Percentiles rank a stretch among this genome's conserved stretches.
Conservation (phyloP, 2,329 filamentous ascomycete species). For the Nectriaceae sp. region DNA sequence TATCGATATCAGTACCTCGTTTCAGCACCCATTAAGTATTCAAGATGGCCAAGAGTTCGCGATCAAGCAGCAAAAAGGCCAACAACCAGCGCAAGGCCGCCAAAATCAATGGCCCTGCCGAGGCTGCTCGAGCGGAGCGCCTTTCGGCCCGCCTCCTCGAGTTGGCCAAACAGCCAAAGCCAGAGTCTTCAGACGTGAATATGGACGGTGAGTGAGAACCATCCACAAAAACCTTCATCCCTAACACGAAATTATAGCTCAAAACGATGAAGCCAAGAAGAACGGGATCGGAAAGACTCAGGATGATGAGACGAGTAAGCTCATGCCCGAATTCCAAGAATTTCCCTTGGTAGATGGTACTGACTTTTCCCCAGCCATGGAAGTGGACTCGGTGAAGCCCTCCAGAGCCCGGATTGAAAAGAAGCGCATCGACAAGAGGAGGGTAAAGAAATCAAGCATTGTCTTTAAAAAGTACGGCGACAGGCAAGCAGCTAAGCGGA, state of each 20-base stretch:
- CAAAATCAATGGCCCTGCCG: slow-evolving; percentile 81
- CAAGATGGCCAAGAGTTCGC: slow-evolving; percentile 84
- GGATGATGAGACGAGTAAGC: slow-evolving; percentile 26
- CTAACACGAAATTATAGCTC: slow-evolving; percentile 21
- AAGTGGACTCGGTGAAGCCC: slow-evolving; percentile 52
- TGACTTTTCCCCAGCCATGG: slow-evolving; percentile 48
- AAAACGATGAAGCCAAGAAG: slow-evolving; percentile 29
- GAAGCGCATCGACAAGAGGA: slow-evolving; percentile 60
- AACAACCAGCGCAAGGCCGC: slow-evolving; percentile 82
- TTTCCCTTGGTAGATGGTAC: slow-evolving; percentile 6
- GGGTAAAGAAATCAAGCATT: slow-evolving; percentile 56
- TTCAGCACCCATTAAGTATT: slow-evolving; percentile 5
- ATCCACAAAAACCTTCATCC: neutral
- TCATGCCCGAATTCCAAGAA: slow-evolving; percentile 3
- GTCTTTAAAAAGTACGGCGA: slow-evolving; percentile 62
- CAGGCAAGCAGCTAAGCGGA: slow-evolving; percentile 45
- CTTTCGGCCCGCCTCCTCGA: slow-evolving; percentile 85
- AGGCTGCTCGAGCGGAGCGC: slow-evolving; percentile 76
- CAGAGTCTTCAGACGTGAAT: slow-evolving; percentile 52
- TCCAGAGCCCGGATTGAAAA: slow-evolving; percentile 43
- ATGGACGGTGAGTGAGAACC: slow-evolving; percentile 42
- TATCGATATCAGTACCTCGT: neutral
- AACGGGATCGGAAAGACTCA: slow-evolving; percentile 34
- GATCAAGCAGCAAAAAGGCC: slow-evolving; percentile 77
- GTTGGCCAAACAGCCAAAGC: slow-evolving; percentile 74